Percentiles rank a stretch among this genome's conserved stretches.
Evolutionary conservation across 129 eudicot genomes (phyloP).

Genomic region (Flaveria robusta): DNA sequence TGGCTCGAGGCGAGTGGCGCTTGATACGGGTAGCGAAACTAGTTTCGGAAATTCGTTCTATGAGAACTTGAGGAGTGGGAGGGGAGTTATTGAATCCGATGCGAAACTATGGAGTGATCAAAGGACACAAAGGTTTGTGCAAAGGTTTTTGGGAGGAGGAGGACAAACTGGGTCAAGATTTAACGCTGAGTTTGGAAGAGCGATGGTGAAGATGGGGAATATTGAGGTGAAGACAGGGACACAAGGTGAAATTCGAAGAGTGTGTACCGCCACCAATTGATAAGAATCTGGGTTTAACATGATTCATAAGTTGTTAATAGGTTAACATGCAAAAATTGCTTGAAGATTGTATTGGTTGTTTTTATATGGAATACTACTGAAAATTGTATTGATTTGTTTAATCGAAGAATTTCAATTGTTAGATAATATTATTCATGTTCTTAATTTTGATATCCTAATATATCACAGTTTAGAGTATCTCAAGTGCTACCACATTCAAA

Average conservation of each 20-base stretch:
- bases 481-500: no score
- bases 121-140: constrained; percentile 50
- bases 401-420: no score
- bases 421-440: no score
- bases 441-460: no score
- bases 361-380: no score
- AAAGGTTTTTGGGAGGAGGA: constrained; percentile 46
- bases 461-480: no score
- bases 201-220: constrained; percentile 82
- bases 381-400: no score
- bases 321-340: no score
- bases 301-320: neutral
- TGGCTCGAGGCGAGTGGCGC: constrained; percentile 39
- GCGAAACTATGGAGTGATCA: constrained; percentile 54
- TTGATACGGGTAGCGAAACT: constrained; percentile 53
- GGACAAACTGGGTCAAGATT: constrained; percentile 47
- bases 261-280: constrained; percentile 56
- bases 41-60: constrained; percentile 52
- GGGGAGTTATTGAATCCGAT: constrained; percentile 69
- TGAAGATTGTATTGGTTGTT: no score
- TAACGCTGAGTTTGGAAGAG: constrained; percentile 52
- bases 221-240: constrained; percentile 56
- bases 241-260: constrained; percentile 64
- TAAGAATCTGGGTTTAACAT: neutral
- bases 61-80: constrained; percentile 46